Percentiles rank a stretch among this genome's conserved stretches.
phyloP scores from a whole-genome alignment of 2,329 filamentous ascomycete genomes.

The Ramularia endophylla region DNA sequence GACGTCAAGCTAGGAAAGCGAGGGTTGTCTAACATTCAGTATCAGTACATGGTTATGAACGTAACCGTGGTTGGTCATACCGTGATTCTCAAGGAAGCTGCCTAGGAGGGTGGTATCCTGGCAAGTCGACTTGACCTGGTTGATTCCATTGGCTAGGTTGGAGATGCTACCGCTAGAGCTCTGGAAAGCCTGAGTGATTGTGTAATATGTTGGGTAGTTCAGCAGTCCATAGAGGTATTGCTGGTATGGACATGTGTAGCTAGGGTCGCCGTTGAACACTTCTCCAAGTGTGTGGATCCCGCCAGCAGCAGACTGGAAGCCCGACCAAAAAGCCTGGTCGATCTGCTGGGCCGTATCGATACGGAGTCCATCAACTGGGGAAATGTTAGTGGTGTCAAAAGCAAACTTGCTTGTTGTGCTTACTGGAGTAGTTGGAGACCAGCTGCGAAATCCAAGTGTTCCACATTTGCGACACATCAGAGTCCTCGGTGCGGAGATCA shows the following conservation, averaged over 20 bases:
- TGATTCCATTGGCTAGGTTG: conserved; percentile 29
- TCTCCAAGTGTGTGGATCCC: conserved; percentile 39
- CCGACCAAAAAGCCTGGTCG: conserved; percentile 34
- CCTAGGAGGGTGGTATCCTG: conserved; percentile 33
- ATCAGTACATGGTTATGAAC: too few relatives aligned
- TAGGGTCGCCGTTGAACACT: conserved; percentile 34
- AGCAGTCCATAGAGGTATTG: conserved; percentile 37
- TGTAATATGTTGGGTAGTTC: conserved; percentile 41
- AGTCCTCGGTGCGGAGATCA: conserved; percentile 53
- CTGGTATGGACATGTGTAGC: conserved; percentile 37
- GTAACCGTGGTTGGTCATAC: conserved; percentile 12
- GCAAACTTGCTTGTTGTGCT: too few relatives aligned
- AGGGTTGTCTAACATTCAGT: conserved; percentile 24
- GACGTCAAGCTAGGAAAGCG: conserved; percentile 40
- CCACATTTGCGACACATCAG: conserved; percentile 46
- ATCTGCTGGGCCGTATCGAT: conserved; percentile 45
- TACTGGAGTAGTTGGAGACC: conserved; percentile 51
- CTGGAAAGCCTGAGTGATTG: conserved; percentile 31
- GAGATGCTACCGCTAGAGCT: conserved; percentile 31
- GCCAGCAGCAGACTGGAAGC: conserved; percentile 29
- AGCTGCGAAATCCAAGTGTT: conserved; percentile 54
- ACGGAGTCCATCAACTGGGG: conserved; percentile 44
- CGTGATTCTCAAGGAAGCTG: conserved; percentile 34
- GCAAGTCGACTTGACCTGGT: conserved; percentile 26
- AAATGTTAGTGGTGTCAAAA: too few relatives aligned